Conservation (phyloP, 495 filamentous ascomycete genomes). For the Xylaria intraflava region DNA sequence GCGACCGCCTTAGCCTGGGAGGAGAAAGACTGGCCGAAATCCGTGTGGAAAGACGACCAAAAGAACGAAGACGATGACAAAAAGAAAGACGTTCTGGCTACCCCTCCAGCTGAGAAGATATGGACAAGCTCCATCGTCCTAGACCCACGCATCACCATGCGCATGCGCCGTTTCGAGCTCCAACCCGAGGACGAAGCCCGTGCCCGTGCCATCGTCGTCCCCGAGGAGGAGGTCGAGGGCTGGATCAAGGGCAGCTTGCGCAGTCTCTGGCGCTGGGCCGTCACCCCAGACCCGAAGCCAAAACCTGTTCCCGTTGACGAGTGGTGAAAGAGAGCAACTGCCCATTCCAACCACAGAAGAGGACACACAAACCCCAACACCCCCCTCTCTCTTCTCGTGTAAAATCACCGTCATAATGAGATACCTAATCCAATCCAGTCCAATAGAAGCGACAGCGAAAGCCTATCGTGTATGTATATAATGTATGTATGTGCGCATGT, state of each 20-base stretch:
- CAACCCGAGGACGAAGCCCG: slow-evolving; percentile 59
- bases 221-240: slow-evolving; percentile 62
- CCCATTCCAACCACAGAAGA: background rate
- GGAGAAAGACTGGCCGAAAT: slow-evolving; percentile 85
- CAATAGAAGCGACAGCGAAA: background rate
- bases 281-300: slow-evolving; percentile 21
- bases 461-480: background rate
- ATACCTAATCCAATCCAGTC: background rate
- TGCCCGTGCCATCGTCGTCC: slow-evolving; percentile 53
- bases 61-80: slow-evolving; percentile 44
- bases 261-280: slow-evolving; percentile 39
- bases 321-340: background rate
- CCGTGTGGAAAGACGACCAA: slow-evolving; percentile 62
- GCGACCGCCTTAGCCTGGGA: slow-evolving; percentile 63
- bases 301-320: slow-evolving; percentile 11
- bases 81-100: slow-evolving; percentile 8
- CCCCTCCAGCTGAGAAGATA: slow-evolving; percentile 47
- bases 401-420: background rate
- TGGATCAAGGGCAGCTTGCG: slow-evolving; percentile 48
- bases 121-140: slow-evolving; percentile 74
- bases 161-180: slow-evolving; percentile 75
- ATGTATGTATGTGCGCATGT: background rate
- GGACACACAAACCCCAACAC: background rate
- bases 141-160: slow-evolving; percentile 66
- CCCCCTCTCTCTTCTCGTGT: background rate